Evolutionary conservation across 2,329 filamentous ascomycete genomes (phyloP).

Genomic region (Zasmidium angulare): DNA sequence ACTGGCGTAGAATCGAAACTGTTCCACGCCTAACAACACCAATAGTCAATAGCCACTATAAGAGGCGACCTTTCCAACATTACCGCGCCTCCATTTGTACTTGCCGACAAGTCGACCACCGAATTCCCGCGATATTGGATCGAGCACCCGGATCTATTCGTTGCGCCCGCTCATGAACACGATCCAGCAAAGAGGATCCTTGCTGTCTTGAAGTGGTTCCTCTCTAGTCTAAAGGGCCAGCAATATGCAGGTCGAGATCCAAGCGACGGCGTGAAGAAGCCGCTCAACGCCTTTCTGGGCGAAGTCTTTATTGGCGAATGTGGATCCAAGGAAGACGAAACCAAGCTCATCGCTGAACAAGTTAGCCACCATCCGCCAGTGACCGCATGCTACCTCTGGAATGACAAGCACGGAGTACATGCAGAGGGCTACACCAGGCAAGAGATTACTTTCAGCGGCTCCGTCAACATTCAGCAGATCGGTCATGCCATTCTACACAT

Average conservation of each 20-base stretch:
- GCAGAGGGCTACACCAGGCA: slow-evolving; percentile 49
- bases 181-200: slow-evolving; percentile 44
- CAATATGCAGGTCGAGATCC: slow-evolving; percentile 48
- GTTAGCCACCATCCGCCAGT: slow-evolving; percentile 49
- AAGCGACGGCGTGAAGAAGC: slow-evolving; percentile 50
- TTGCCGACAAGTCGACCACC: slow-evolving; percentile 46
- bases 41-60: slow-evolving; percentile 46
- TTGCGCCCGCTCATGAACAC: slow-evolving; percentile 43
- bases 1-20: background rate
- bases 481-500: slow-evolving; percentile 47
- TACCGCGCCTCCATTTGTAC: slow-evolving; percentile 48
- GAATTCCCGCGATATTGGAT: slow-evolving; percentile 50
- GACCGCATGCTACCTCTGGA: slow-evolving; percentile 50
- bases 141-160: slow-evolving; percentile 47
- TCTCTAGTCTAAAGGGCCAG: slow-evolving; percentile 48
- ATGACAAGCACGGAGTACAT: slow-evolving; percentile 43
- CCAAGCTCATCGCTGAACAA: slow-evolving; percentile 45
- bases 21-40: background rate
- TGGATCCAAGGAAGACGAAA: slow-evolving; percentile 39
- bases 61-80: slow-evolving; percentile 49
- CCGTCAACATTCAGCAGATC: slow-evolving; percentile 48
- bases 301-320: slow-evolving; percentile 47
- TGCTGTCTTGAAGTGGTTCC: slow-evolving; percentile 51
- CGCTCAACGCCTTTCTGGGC: slow-evolving; percentile 52
- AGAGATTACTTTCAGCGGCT: slow-evolving; percentile 47